Evolutionary conservation across 2,329 filamentous ascomycete species (phyloP).

Genomic region (Nectriaceae sp.): DNA sequence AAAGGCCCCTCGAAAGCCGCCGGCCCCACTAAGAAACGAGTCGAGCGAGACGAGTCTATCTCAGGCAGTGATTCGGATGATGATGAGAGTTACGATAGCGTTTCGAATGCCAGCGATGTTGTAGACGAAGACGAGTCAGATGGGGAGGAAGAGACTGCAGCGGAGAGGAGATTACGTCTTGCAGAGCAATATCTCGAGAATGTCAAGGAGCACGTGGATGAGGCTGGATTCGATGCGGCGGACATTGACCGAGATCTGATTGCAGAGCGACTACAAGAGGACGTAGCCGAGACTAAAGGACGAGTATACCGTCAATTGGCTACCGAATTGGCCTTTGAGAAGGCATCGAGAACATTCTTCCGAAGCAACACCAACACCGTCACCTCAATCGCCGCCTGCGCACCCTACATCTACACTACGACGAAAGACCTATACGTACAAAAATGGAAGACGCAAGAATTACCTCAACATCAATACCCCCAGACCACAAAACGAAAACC

Average conservation of each 20-base stretch:
- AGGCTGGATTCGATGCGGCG: conserved; percentile 84
- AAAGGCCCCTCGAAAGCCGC: conserved; percentile 44
- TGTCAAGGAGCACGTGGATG: conserved; percentile 79
- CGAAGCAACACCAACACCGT: conserved; percentile 76
- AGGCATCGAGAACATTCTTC: conserved; percentile 71
- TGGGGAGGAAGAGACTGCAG: conserved; percentile 87
- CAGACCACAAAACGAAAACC: conserved; percentile 60
- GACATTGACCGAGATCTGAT: conserved; percentile 93
- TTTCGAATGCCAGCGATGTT: conserved; percentile 47
- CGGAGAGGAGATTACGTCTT: conserved; percentile 81
- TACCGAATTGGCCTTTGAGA: conserved; percentile 67
- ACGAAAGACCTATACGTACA: conserved; percentile 82
- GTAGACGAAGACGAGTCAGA: conserved; percentile 55
- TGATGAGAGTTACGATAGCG: conserved; percentile 48
- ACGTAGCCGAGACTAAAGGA: conserved; percentile 89
- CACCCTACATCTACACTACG: conserved; percentile 84
- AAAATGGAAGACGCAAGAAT: conserved; percentile 83
- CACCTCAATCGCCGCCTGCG: conserved; percentile 77
- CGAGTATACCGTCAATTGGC: conserved; percentile 83
- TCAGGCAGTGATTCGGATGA: conserved; percentile 80
- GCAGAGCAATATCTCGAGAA: conserved; percentile 94
- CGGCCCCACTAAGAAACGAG: conserved; percentile 46
- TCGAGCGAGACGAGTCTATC: conserved; percentile 71
- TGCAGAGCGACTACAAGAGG: conserved; percentile 85
- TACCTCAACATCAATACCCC: conserved; percentile 60